Percentiles rank a stretch among this genome's conserved stretches.
phyloP scores from a whole-genome alignment of 2,329 filamentous ascomycete species.

The Davidsoniella virescens region DNA sequence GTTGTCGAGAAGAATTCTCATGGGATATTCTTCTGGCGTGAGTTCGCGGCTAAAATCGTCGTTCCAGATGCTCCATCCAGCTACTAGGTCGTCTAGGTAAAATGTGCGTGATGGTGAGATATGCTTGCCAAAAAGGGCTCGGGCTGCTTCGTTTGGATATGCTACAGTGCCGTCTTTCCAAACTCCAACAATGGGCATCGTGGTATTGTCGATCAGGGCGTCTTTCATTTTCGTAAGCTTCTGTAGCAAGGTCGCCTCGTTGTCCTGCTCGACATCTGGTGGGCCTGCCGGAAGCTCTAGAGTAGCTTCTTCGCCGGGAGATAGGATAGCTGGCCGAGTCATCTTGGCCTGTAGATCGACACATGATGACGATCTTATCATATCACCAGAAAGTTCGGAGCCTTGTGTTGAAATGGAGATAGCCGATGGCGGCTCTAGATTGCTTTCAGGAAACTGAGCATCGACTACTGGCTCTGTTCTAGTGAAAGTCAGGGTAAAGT shows the following conservation, averaged over 20 bases:
- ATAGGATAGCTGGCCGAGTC: neutral
- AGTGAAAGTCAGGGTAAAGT: constrained; percentile 63
- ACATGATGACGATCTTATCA: neutral
- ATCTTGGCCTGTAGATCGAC: neutral
- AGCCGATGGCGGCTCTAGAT: neutral
- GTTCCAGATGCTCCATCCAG: constrained; percentile 44
- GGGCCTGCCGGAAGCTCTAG: neutral
- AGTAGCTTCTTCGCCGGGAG: neutral
- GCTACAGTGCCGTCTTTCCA: constrained; percentile 65
- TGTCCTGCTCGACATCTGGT: neutral
- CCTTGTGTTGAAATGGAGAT: constrained; percentile 24
- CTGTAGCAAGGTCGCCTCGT: constrained; percentile 47
- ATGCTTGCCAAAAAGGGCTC: constrained; percentile 31
- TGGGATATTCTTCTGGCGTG: constrained; percentile 45
- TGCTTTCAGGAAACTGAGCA: constrained; percentile 11
- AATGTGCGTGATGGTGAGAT: constrained; percentile 20
- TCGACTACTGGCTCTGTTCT: constrained; percentile 28
- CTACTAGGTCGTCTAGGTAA: constrained; percentile 35
- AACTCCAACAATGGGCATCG: constrained; percentile 61
- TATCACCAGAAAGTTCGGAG: neutral
- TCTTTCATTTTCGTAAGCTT: constrained; percentile 65
- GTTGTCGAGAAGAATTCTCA: constrained; percentile 45
- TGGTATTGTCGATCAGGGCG: constrained; percentile 57
- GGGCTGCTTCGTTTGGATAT: constrained; percentile 53
- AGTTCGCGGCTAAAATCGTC: constrained; percentile 48